Base-by-base conservation (phyloP, 1,139 yeast species). In the Spencermartinsiella ligniputridi region DNA sequence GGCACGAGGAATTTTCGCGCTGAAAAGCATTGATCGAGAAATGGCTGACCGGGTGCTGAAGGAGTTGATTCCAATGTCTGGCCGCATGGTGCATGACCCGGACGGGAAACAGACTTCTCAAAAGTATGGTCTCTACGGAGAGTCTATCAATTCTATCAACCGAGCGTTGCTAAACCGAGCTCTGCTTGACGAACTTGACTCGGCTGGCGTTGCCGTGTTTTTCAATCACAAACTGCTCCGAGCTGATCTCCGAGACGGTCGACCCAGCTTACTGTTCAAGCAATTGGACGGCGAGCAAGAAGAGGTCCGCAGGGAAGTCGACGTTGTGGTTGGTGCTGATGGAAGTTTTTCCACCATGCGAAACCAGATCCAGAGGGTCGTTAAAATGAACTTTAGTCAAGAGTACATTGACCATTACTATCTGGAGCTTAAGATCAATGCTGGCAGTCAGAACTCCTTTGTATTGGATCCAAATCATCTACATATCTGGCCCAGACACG, bases 401-500 rank as follows among this genome's bases (percentile, higher is more conserved):
- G 79, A 84, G 56, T 89, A 83, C 60, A 83, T 90, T 50, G 95
- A 87, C 58, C 84, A 84, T 73, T 84, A 84, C 56, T 90, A 89
- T 60, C 63, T 89, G 56, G 97, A 89, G 62, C 71, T 88, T 46
- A 76, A 76, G 49, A 86, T 90, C 41, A 89, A 89, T 0, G 70
- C 71, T 9, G 13, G 55, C 48, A 32, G 56, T 6, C 53, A 56
- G 13, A 54, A 60, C 33, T 9, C 32, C 4, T 83, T 78, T 55
- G 63, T 69, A 16, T 71, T 88, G 38, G 81, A 83, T 54, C 81
- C 88, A 2, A 80, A 86, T 63, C 89, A 86, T 61, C 72, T 90
- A 45, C 97, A 90, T 60, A 87, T 90, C 41, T 90, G 97, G 97
- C 97, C 97, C 3, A 73, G 97, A 40, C 79, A 81, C 48, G 72